phyloP scores from a whole-genome alignment of 2,329 filamentous ascomycete genomes.

The Cladosporium phlei region DNA sequence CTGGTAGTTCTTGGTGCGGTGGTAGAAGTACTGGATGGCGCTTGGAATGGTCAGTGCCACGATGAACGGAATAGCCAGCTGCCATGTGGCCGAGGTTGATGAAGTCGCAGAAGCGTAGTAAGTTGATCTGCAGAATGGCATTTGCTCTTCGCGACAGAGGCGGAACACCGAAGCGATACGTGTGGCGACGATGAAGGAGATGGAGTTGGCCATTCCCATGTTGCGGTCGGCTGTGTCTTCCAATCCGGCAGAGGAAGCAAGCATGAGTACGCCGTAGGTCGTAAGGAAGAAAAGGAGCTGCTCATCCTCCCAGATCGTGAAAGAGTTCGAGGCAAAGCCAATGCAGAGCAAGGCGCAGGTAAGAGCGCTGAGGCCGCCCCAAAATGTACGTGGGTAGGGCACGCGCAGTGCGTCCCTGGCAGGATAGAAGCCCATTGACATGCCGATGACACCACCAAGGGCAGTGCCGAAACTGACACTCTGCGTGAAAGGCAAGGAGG shows the following conservation, averaged over 20 bases:
- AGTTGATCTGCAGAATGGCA: slow-evolving; percentile 91
- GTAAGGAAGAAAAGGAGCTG: slow-evolving; percentile 87
- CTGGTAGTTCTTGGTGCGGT: slow-evolving; percentile 79
- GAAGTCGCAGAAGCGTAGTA: slow-evolving; percentile 91
- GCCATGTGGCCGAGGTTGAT: slow-evolving; percentile 89
- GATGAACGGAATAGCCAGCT: slow-evolving; percentile 73
- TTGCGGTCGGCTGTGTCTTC: slow-evolving; percentile 62
- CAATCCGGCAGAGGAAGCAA: slow-evolving; percentile 70
- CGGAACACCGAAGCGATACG: slow-evolving; percentile 81
- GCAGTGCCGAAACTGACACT: slow-evolving; percentile 39
- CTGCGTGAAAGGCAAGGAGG: slow-evolving; percentile 37
- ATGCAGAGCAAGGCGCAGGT: slow-evolving; percentile 84
- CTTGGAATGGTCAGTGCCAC: slow-evolving; percentile 67
- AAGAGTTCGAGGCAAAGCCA: slow-evolving; percentile 95
- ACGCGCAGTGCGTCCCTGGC: slow-evolving; percentile 40
- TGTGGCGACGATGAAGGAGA: slow-evolving; percentile 74
- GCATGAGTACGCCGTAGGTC: slow-evolving; percentile 75
- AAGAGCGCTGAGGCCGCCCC: slow-evolving; percentile 79
- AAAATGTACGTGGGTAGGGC: slow-evolving; percentile 68
- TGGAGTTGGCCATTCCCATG: slow-evolving; percentile 76
- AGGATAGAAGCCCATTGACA: slow-evolving; percentile 38
- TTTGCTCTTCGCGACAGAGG: slow-evolving; percentile 94
- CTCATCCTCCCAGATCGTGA: slow-evolving; percentile 97
- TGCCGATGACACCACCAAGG: slow-evolving; percentile 36
- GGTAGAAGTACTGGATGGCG: slow-evolving; percentile 74